Evolutionary conservation across 495 filamentous ascomycete species (phyloP).

Genomic region (Lineolata rhizophorae): DNA sequence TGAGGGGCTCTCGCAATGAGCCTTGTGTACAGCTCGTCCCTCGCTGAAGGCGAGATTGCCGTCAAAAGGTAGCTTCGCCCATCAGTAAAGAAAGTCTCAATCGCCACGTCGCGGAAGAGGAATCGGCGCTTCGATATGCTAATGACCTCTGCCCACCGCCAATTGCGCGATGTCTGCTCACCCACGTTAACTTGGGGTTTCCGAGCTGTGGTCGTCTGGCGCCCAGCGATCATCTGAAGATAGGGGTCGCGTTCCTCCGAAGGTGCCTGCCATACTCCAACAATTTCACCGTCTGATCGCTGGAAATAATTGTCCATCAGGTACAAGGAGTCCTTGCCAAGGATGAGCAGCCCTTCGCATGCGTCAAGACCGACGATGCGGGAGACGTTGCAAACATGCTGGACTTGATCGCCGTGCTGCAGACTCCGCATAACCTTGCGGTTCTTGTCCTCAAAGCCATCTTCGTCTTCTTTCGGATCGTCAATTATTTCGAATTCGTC

Average conservation of each 20-base stretch:
- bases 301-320: slow-evolving; percentile 92
- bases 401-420: slow-evolving; percentile 78
- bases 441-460: slow-evolving; percentile 90
- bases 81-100: slow-evolving; percentile 93
- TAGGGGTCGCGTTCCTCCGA: slow-evolving; percentile 85
- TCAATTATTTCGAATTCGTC: slow-evolving; percentile 93
- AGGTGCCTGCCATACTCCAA: slow-evolving; percentile 87
- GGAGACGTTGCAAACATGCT: slow-evolving; percentile 84
- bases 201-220: slow-evolving; percentile 34
- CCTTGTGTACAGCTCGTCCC: slow-evolving; percentile 59
- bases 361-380: slow-evolving; percentile 84
- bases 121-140: slow-evolving; percentile 95
- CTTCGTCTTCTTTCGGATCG: slow-evolving; percentile 60
- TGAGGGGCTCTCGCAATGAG: slow-evolving; percentile 61
- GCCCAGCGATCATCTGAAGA: slow-evolving; percentile 72
- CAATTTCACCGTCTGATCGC: slow-evolving; percentile 80
- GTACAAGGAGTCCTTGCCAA: slow-evolving; percentile 85
- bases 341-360: slow-evolving; percentile 70
- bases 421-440: slow-evolving; percentile 89
- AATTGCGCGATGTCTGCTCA: slow-evolving; percentile 67
- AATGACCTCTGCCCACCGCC: slow-evolving; percentile 85
- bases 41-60: slow-evolving; percentile 41
- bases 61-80: slow-evolving; percentile 87
- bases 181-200: slow-evolving; percentile 21
- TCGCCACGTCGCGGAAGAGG: slow-evolving; percentile 81